Percentiles rank a stretch among this genome's conserved stretches.
phyloP scores from a whole-genome alignment of 768 basidiomycete genomes.

The Tricholomella constricta region DNA sequence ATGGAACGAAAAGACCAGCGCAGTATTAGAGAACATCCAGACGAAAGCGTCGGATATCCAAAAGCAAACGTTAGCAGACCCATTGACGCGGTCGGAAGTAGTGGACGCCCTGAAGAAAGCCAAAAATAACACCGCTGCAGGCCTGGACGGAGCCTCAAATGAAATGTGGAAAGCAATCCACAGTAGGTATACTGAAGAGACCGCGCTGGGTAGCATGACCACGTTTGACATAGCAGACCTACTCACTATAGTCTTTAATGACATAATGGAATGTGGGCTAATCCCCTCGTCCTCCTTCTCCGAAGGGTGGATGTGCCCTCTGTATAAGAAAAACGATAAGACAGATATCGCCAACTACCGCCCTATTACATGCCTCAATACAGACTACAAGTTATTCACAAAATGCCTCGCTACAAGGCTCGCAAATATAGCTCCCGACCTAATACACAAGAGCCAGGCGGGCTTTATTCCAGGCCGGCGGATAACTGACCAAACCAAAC shows the following conservation, averaged over 20 bases:
- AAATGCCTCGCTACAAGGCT: background rate
- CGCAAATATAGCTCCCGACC: background rate
- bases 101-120: background rate
- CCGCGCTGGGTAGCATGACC: too few relatives aligned
- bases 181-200: too few relatives aligned
- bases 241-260: too few relatives aligned
- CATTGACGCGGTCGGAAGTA: background rate
- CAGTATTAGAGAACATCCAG: background rate
- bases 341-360: constrained; percentile 35
- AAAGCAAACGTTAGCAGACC: background rate
- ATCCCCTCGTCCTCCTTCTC: constrained; percentile 17
- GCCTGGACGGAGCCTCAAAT: background rate
- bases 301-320: constrained; percentile 37
- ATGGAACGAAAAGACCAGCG: background rate
- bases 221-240: too few relatives aligned
- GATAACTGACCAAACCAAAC: constrained; percentile 34
- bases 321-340: constrained; percentile 42
- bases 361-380: constrained; percentile 38
- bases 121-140: background rate
- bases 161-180: background rate
- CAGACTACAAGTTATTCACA: constrained; percentile 34
- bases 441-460: constrained; percentile 2
- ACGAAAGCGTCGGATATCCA: background rate
- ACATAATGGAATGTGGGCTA: constrained; percentile 18
- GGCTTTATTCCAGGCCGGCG: constrained; percentile 15